These are phyloP conservation scores for Exutisphaerella laricina DNA, from an alignment of 2,329 filamentous ascomycete genomes.

Conservation along the genomic window DNA sequence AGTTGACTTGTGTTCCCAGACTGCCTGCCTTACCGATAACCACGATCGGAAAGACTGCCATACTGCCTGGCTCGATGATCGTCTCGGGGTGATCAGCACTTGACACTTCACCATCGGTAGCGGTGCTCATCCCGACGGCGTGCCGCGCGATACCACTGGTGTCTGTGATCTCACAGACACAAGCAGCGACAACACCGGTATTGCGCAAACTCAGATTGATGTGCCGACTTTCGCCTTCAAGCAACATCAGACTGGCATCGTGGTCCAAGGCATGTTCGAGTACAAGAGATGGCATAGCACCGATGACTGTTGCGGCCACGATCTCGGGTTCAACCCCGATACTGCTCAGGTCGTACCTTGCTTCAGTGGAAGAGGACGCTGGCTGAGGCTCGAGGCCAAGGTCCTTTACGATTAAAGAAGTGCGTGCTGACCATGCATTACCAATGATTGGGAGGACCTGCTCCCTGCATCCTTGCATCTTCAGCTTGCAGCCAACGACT, in stretches of 20 bases:
- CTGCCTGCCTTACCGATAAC: constrained; percentile 81
- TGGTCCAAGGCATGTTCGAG: constrained; percentile 72
- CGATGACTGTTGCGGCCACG: constrained; percentile 58
- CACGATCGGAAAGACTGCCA: constrained; percentile 71
- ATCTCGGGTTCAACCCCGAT: constrained; percentile 18
- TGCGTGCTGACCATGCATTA: constrained; percentile 66
- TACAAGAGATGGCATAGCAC: constrained; percentile 68
- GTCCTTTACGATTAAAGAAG: constrained; percentile 66
- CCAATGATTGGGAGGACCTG: constrained; percentile 79
- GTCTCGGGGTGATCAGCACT: not conserved
- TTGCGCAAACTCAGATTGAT: constrained; percentile 82
- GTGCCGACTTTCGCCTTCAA: constrained; percentile 76
- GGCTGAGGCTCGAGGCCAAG: constrained; percentile 16
- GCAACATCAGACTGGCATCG: constrained; percentile 82
- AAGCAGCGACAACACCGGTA: constrained; percentile 66
- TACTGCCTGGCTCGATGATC: constrained; percentile 47
- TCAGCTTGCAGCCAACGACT: constrained; percentile 72
- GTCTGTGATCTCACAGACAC: constrained; percentile 49
- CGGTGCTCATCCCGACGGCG: constrained; percentile 3
- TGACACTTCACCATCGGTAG: not conserved
- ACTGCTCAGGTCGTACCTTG: constrained; percentile 7
- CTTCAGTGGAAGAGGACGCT: constrained; percentile 4
- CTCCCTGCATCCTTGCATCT: constrained; percentile 74
- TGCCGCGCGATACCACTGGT: constrained; percentile 16
- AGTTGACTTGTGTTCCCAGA: constrained; percentile 70